phyloP scores from a whole-genome alignment of 352 stramenopile species.

The Pilasporangium apinafurcum region DNA sequence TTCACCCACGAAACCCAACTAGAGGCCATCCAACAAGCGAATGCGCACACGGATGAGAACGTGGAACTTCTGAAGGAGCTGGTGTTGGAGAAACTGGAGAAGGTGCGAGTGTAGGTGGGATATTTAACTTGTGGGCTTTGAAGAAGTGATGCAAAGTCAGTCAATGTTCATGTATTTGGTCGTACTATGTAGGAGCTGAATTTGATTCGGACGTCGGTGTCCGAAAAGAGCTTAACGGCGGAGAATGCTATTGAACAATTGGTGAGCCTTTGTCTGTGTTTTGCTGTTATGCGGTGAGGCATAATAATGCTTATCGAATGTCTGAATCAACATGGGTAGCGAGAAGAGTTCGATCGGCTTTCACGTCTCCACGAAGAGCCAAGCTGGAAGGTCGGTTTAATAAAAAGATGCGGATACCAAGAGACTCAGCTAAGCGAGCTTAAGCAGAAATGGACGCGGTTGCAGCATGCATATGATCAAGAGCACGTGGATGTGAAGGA shows the following conservation, averaged over 20 bases:
- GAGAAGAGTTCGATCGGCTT: constrained; percentile 19
- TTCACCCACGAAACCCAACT: constrained; percentile 33
- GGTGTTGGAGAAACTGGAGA: constrained; percentile 31
- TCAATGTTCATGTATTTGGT: neutral
- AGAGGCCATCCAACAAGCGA: constrained; percentile 28
- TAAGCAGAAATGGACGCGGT: constrained; percentile 6
- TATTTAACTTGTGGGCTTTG: neutral
- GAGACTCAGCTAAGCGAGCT: constrained; percentile 10
- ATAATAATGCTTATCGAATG: neutral
- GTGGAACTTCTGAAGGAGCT: constrained; percentile 34
- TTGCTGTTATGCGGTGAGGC: neutral
- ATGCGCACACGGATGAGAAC: constrained; percentile 22
- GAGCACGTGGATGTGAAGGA: constrained; percentile 25
- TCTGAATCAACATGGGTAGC: constrained; percentile 10
- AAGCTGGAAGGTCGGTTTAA: constrained; percentile 7
- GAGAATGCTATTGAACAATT: constrained; percentile 32
- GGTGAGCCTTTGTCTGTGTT: constrained; percentile 12
- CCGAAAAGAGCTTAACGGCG: constrained; percentile 46
- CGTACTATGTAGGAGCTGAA: constrained; percentile 43
- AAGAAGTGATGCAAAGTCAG: neutral
- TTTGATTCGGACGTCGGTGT: constrained; percentile 43
- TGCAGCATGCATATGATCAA: neutral
- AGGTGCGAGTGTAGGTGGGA: constrained; percentile 12
- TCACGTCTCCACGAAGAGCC: constrained; percentile 15
- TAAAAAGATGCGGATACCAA: neutral